phyloP scores from a whole-genome alignment of 305 asterid genomes.

The Fraxinus latifolia region DNA sequence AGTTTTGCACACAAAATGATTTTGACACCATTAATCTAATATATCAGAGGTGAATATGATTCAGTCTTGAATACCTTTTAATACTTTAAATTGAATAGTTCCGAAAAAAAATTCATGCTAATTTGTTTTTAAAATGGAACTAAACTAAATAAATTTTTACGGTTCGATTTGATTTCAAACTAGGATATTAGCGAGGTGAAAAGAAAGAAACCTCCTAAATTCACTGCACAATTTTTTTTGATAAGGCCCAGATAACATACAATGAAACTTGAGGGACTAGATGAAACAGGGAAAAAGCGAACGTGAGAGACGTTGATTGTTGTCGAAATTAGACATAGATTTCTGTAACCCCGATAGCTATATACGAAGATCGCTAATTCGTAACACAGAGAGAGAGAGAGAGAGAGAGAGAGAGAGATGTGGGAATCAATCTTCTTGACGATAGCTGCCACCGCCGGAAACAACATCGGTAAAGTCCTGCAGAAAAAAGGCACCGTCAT shows the following conservation, averaged over 20 bases:
- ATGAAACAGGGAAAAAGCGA: not conserved
- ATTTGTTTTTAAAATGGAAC: not conserved
- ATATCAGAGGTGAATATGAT: not conserved
- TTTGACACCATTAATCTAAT: not conserved
- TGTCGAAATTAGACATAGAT: not conserved
- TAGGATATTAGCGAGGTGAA: not conserved
- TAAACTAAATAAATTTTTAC: not conserved
- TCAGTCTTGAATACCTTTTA: too few species aligned
- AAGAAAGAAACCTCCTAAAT: not conserved
- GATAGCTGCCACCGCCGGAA: conserved; percentile 92
- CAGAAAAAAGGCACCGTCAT: conserved; percentile 98
- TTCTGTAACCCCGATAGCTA: not conserved
- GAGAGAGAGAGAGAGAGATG: conserved; percentile 43
- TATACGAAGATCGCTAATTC: not conserved
- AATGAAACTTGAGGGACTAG: not conserved
- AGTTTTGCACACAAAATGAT: too few species aligned
- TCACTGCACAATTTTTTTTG: not conserved
- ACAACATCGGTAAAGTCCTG: conserved; percentile 94
- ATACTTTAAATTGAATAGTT: not conserved
- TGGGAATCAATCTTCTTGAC: conserved; percentile 90
- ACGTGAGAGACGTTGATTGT: not conserved
- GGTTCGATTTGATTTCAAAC: not conserved
- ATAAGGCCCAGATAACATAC: not conserved
- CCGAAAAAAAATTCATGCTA: too few species aligned
- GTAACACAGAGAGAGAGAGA: not conserved